Conservation (phyloP, 1,284 basidiomycete species). For the Ustilago cynodontis region DNA sequence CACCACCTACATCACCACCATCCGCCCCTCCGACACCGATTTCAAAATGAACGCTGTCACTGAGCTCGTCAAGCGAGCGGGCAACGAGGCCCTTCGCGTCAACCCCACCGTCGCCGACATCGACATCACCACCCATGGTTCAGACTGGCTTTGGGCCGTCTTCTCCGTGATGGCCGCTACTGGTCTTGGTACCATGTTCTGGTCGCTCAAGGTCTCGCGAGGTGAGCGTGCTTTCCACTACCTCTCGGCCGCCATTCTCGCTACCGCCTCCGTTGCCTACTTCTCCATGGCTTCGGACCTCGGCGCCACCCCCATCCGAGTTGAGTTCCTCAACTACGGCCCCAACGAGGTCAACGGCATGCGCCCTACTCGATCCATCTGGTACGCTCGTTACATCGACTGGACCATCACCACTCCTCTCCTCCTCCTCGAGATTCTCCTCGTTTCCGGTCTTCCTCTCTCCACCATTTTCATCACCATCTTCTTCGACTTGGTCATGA, state of each 20-base stretch:
- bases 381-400: slow-evolving; percentile 71
- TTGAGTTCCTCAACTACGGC: slow-evolving; percentile 72
- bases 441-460: slow-evolving; percentile 74
- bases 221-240: slow-evolving; percentile 73
- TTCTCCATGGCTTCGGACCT: slow-evolving; percentile 77
- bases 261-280: slow-evolving; percentile 71
- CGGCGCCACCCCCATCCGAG: slow-evolving; percentile 73
- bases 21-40: background rate
- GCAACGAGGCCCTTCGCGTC: slow-evolving; percentile 49
- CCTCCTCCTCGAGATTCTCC: slow-evolving; percentile 74
- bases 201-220: slow-evolving; percentile 50
- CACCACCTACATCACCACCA: background rate
- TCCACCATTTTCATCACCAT: slow-evolving; percentile 74
- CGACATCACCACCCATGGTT: slow-evolving; percentile 62
- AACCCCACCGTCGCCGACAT: slow-evolving; percentile 57
- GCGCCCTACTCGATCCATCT: slow-evolving; percentile 74
- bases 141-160: slow-evolving; percentile 73
- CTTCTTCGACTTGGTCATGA: slow-evolving; percentile 74
- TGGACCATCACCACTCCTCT: slow-evolving; percentile 74
- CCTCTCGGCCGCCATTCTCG: slow-evolving; percentile 71
- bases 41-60: slow-evolving; percentile 32
- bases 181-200: slow-evolving; percentile 61
- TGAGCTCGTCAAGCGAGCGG: slow-evolving; percentile 45
- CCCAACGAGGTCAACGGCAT: slow-evolving; percentile 27
- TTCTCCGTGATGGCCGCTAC: slow-evolving; percentile 68